phyloP scores from a whole-genome alignment of 2,329 filamentous ascomycete species.

The Botryosphaeria dothidea region DNA sequence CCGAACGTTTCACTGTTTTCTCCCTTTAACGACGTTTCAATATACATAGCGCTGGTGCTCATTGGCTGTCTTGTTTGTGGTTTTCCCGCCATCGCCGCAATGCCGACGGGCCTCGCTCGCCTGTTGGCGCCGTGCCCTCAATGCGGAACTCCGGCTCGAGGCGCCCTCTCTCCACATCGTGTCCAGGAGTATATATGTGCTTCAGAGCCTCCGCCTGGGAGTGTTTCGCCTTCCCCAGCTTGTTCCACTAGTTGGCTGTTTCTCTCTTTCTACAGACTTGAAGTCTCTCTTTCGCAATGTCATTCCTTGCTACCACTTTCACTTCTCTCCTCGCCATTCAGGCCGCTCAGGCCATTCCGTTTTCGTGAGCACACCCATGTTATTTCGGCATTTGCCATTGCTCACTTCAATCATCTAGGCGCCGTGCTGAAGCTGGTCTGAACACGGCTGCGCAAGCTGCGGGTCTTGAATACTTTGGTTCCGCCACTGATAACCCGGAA shows the following conservation, averaged over 20 bases:
- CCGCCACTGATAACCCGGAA: slow-evolving; percentile 29
- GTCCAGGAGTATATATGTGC: slow-evolving; percentile 12
- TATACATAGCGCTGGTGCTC: background rate
- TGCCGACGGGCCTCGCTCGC: slow-evolving; percentile 14
- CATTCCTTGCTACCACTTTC: slow-evolving; percentile 20
- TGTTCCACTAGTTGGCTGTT: slow-evolving; percentile 1
- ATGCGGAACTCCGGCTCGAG: slow-evolving; percentile 12
- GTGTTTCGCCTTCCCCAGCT: background rate
- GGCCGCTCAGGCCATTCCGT: slow-evolving; percentile 22
- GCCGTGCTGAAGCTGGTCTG: slow-evolving; percentile 26
- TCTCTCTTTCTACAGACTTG: slow-evolving; percentile 7
- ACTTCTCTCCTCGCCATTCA: slow-evolving; percentile 24
- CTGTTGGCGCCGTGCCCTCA: background rate
- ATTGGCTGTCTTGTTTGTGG: slow-evolving; percentile 1
- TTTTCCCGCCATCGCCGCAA: slow-evolving; percentile 14
- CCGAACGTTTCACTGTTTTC: slow-evolving; percentile 4
- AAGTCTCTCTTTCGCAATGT: slow-evolving; percentile 6
- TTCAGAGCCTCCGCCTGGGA: background rate
- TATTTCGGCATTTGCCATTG: background rate
- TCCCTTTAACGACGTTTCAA: slow-evolving; percentile 8
- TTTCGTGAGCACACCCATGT: background rate
- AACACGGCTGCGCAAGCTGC: slow-evolving; percentile 28
- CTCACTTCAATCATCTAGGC: background rate
- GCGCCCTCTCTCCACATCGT: background rate
- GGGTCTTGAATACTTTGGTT: slow-evolving; percentile 30